A percentile compares a stretch with the other conserved stretches of the same genome.
These are phyloP conservation scores for Fusarium transvaalense DNA, from an alignment of 2,329 filamentous ascomycete genomes.

Conservation along the genomic window DNA sequence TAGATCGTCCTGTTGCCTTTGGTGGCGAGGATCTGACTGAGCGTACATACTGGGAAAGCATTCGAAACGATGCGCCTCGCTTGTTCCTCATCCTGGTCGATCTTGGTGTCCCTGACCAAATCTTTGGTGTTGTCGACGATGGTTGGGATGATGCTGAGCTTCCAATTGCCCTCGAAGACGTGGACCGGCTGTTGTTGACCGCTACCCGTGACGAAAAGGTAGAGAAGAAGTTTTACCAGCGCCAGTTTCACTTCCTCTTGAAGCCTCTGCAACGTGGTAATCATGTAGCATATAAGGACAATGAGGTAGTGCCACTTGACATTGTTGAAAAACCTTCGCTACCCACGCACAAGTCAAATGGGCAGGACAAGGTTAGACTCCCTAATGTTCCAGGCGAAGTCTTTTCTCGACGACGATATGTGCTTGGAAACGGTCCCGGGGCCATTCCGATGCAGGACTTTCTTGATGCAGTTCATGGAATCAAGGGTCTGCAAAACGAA, in stretches of 20 bases:
- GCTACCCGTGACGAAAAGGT: slow-evolving; percentile 70
- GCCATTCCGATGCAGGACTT: slow-evolving; percentile 67
- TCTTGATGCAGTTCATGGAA: slow-evolving; percentile 69
- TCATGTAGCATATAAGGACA: slow-evolving; percentile 73
- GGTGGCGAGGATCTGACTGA: slow-evolving; percentile 74
- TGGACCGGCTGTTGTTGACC: slow-evolving; percentile 72
- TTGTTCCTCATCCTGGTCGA: slow-evolving; percentile 80
- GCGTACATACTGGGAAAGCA: slow-evolving; percentile 84
- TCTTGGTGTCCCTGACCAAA: slow-evolving; percentile 77
- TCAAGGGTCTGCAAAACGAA: slow-evolving; percentile 71
- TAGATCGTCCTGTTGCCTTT: slow-evolving; percentile 74
- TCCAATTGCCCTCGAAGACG: slow-evolving; percentile 74
- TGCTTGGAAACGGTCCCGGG: slow-evolving; percentile 60
- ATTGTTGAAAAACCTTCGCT: slow-evolving; percentile 69
- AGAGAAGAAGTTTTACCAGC: slow-evolving; percentile 77
- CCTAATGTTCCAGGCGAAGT: slow-evolving; percentile 70
- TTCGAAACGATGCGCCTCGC: slow-evolving; percentile 74
- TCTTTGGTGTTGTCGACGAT: slow-evolving; percentile 80
- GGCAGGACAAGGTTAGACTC: slow-evolving; percentile 71
- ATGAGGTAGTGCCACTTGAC: slow-evolving; percentile 78
- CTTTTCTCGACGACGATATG: slow-evolving; percentile 70
- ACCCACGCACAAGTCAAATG: slow-evolving; percentile 52
- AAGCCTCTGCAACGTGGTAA: slow-evolving; percentile 70
- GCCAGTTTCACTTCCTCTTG: slow-evolving; percentile 79
- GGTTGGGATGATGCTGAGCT: slow-evolving; percentile 83